Base-by-base conservation (phyloP, 169 alveolate genomes). In the Cytauxzoon felis region DNA sequence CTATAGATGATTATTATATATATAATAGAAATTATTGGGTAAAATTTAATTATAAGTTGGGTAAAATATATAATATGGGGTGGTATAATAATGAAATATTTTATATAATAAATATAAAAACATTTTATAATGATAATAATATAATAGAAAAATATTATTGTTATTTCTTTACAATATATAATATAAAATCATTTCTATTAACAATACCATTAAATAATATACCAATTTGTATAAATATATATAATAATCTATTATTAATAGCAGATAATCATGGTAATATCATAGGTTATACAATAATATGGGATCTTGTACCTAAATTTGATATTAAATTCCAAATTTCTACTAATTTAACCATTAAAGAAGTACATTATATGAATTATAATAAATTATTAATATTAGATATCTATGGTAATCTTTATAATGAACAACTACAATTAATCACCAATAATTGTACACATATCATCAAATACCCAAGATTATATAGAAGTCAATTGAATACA, bases 141-240 rank as follows among this genome's bases (percentile, higher is more conserved):
- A 38, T 38, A 3, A 53, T 50, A 3, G 50, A 8, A 1, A 5
- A n/a, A 7, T 32, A 57, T 24, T 66, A 36, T n/a, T 66, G 78
- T 33, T 48, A 66, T 40, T 66, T 66, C 38, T 66, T 57, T 50
- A 49, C 36, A 30, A 59, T 66, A 9, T 3, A 11, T 41, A 68
- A 66, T 32, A 66, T 66, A 9, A 34, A 18, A 19, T 27, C 19
- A 18, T 49, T n/a, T 6, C 5, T 66, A 5, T 66, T 54, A 47
- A 56, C 19, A 1, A 13, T 66, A 26, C 78, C 78, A 13, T 2
- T 66, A 34, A 53, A 56, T 24, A 2, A n/a, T 26, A 5, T 27
- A n/a, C 78, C 78, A 19, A 34, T 52, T 2, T 57, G 78, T 50
- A 54, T 58, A 58, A 66, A 66, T 4, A 61, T 66, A n/a, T 21